Base-by-base conservation (phyloP, 2,329 filamentous ascomycete species). In the Phoma sp. region DNA sequence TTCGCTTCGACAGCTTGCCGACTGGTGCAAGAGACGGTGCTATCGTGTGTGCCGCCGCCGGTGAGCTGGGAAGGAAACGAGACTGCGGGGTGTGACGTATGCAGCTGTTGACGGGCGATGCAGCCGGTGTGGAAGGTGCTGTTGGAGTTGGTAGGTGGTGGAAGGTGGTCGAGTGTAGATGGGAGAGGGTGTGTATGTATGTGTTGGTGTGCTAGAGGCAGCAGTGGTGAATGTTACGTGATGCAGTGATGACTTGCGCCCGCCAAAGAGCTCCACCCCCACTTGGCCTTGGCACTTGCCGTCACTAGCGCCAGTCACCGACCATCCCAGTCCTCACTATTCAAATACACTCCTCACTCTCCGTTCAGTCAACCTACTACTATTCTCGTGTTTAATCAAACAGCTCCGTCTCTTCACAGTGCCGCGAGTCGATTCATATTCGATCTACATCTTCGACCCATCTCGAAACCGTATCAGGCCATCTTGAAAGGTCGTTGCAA, bases 1-100 rank as follows among this genome's bases (percentile, higher is more conserved):
- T 76, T 70, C 75, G 73, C 69, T 77, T 77, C 73, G 73, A 74
- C 75, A 77, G 75, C 68, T 76, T 77, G 75, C 67, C 73, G 71
- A 62, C 68, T 64, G 57, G 59, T 54, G 57, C 40, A 40, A 64
- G 61, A 52, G 55, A 65, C 55, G 54, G 55, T 64, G 68, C 67
- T 60, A 58, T 68, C 48, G 52, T 59, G 60, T 55, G 41, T 51
- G 63, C 61, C 53, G 61, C 54, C 43, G 62, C 52, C 32, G 54
- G 55, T 51, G 54, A 48, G 44, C 47, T 44, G 45, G 3, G 32
- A 31, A 13, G 4, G 22, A 2, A 10, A 29, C 27, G 27, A 50
- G 19, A 61, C 47, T 45, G 63, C 50, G 56, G 63, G 62, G 57
- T 62, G 59, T 54, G 47, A 44, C 36, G 43, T 43, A 32, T 50